Percentiles rank a stretch among this genome's conserved stretches.
Conservation (phyloP, 805 yeast species). For the Kazachstania viticola region DNA sequence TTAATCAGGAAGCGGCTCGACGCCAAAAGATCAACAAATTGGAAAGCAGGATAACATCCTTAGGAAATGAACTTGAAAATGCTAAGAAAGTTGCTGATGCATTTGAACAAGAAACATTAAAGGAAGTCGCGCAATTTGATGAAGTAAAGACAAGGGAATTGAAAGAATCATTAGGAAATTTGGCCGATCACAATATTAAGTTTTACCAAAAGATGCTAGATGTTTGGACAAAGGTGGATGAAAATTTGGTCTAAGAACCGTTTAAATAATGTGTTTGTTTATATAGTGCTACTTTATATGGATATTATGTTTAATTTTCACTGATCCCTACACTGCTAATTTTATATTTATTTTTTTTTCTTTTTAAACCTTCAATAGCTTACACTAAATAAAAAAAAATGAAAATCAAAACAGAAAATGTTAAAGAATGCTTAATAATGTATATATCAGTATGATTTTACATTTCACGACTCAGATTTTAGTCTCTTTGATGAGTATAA, state of each 20-base stretch:
- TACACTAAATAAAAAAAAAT: too few relatives aligned
- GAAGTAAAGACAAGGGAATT: conserved; percentile 68
- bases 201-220: conserved; percentile 59
- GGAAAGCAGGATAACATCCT: conserved; percentile 36
- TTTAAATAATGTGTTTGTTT: background rate
- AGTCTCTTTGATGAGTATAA: too few relatives aligned
- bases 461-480: too few relatives aligned
- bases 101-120: conserved; percentile 44
- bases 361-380: too few relatives aligned
- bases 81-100: conserved; percentile 41
- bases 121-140: conserved; percentile 61
- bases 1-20: conserved; percentile 45
- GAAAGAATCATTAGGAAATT: conserved; percentile 52
- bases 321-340: too few relatives aligned
- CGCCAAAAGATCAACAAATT: conserved; percentile 41
- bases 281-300: too few relatives aligned
- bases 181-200: conserved; percentile 65
- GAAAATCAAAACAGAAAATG: too few relatives aligned
- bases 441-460: too few relatives aligned
- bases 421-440: too few relatives aligned
- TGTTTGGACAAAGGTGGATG: conserved; percentile 56
- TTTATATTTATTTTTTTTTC: too few relatives aligned
- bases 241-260: conserved; percentile 15
- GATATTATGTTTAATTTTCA: too few relatives aligned
- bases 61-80: conserved; percentile 38